Base-by-base conservation (phyloP, 345 rosid species). In the Aquilaria malaccensis region DNA sequence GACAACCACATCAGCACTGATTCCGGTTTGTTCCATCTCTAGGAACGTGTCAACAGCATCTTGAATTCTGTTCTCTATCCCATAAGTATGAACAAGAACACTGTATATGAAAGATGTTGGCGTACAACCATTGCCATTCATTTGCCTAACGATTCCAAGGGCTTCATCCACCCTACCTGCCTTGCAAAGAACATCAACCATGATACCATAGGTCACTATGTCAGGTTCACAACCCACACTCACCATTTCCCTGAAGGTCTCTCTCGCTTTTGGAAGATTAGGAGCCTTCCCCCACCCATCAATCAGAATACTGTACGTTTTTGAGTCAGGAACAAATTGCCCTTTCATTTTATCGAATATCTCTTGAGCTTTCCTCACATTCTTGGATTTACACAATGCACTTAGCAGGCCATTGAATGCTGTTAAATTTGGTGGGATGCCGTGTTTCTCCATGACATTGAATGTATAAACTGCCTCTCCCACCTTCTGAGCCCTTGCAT, bases 241-340 rank as follows among this genome's bases (percentile, higher is more conserved):
- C 43, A 82, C 70, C 98, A 89, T 92, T 61, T 85, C 95, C 60
- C 76, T 60, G 58, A 85, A 92, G 63, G 81, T 73, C 69, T 83
- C 91, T 73, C 98, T 80, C 0, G 95, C 95, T 77, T 83, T 92
- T 3, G 93, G 91, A 63, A 92, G 74, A 56, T 92, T 89, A 0
- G 97, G 98, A 55, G 78, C 86, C 66, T 77, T 89, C 30, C 97
- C 98, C 98, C 98, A 92, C 31, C 95, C 98, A 22, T 80, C 91
- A 71, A 89, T 71, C 84, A 92, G 65, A 73, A 92, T 87, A 59
- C 97, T 92, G 68, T 79, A 92, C 4, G 97, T 89, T 68, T 92
- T 89, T 3, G 89, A 75, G 62, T 84, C 84, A 0, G 87, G 89
- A 12, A 51, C 66, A 73, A 84, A 84, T 33, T 50, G 66, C 37